Conservation (phyloP, 768 basidiomycete genomes). For the Infundibulicybe gibba region DNA sequence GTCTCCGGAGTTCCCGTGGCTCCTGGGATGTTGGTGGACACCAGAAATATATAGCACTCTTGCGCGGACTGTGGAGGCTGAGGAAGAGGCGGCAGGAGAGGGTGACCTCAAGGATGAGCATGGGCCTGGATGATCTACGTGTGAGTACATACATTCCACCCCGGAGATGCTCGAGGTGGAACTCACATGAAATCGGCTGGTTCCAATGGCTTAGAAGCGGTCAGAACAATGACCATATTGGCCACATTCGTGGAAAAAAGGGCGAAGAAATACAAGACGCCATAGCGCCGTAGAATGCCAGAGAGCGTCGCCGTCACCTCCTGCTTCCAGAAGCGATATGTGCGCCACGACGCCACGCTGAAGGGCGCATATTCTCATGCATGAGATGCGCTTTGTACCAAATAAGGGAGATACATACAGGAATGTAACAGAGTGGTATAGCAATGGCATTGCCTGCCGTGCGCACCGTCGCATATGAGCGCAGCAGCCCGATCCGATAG, state of each 20-base stretch:
- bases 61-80: constrained; percentile 9
- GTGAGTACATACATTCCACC: background rate
- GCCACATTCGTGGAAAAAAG: constrained; percentile 14
- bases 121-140: constrained; percentile 4
- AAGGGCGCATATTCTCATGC: background rate
- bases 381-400: background rate
- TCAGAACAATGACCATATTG: constrained; percentile 12
- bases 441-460: too few species aligned
- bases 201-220: constrained; percentile 4
- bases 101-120: constrained; percentile 10
- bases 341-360: too few species aligned
- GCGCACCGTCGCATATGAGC: background rate
- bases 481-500: constrained; percentile 10
- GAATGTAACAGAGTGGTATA: too few species aligned
- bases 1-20: too few species aligned
- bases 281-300: constrained; percentile 4
- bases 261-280: constrained; percentile 14
- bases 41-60: too few species aligned
- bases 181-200: constrained; percentile 12
- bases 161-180: background rate
- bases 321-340: too few species aligned
- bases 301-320: too few species aligned
- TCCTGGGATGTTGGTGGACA: too few species aligned
- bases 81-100: constrained; percentile 13
- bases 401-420: too few species aligned